Conservation (phyloP, 1,284 basidiomycete species). For the Irpex sp. region DNA sequence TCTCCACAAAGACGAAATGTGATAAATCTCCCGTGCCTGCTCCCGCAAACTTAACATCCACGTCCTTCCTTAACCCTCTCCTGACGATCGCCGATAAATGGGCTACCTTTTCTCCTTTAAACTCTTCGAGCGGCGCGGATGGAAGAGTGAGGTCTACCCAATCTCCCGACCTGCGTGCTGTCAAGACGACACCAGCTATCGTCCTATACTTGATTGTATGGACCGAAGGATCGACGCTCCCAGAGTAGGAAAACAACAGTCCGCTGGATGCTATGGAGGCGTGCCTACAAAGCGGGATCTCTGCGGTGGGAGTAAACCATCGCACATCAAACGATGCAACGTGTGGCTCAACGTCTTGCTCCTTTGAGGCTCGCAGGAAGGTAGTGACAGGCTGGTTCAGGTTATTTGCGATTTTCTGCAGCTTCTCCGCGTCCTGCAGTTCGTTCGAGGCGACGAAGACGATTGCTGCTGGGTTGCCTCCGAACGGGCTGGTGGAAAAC, state of each 20-base stretch:
- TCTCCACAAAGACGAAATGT: slow-evolving; percentile 38
- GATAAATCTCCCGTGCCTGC: slow-evolving; percentile 32
- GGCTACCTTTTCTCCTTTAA: too few species aligned
- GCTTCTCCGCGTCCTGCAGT: not conserved
- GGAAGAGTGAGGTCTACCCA: slow-evolving; percentile 39
- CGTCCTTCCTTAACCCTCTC: slow-evolving; percentile 36
- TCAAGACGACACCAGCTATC: slow-evolving; percentile 12
- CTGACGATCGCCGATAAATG: slow-evolving; percentile 17
- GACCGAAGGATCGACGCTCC: slow-evolving; percentile 23
- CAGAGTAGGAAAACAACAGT: slow-evolving; percentile 33
- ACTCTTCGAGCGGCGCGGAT: not conserved
- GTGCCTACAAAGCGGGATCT: slow-evolving; percentile 47
- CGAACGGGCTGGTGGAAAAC: slow-evolving; percentile 35
- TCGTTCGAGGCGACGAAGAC: slow-evolving; percentile 30
- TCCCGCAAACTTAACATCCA: slow-evolving; percentile 34
- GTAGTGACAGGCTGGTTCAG: slow-evolving; percentile 46
- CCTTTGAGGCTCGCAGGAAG: slow-evolving; percentile 26
- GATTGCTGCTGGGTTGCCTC: slow-evolving; percentile 53
- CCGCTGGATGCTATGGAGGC: slow-evolving; percentile 44
- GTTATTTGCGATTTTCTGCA: slow-evolving; percentile 38
- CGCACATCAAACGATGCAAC: slow-evolving; percentile 31
- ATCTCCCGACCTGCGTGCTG: slow-evolving; percentile 26
- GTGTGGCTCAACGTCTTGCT: not conserved
- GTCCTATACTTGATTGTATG: slow-evolving; percentile 35
- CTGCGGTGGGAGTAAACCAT: slow-evolving; percentile 34